A percentile compares a stretch with the other conserved stretches of the same genome.
Conservation (phyloP, 768 basidiomycete species). For the Suillus subluteus region DNA sequence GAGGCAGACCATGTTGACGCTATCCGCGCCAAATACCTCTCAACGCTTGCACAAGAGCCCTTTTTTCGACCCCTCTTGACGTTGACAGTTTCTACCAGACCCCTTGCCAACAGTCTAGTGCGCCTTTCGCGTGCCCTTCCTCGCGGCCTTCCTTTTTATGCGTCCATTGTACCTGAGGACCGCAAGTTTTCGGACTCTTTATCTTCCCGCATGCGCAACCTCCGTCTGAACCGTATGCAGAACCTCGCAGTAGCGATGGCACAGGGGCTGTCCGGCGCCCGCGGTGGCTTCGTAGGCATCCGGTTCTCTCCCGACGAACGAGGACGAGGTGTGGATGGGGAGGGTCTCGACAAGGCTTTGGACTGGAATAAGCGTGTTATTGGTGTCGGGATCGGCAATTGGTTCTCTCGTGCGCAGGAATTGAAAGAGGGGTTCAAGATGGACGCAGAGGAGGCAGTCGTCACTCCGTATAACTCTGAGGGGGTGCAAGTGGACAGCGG, state of each 20-base stretch:
- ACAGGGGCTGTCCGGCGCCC: constrained; percentile 35
- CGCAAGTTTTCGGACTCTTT: constrained; percentile 37
- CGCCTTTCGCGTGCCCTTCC: constrained; percentile 36
- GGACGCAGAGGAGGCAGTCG: constrained; percentile 21
- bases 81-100: constrained; percentile 45
- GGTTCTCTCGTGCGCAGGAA: constrained; percentile 32
- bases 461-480: constrained; percentile 11
- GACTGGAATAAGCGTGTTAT: constrained; percentile 35
- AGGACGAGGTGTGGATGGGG: constrained; percentile 42
- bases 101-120: constrained; percentile 39
- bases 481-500: not conserved
- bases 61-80: constrained; percentile 47
- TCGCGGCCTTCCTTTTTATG: constrained; percentile 42
- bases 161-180: constrained; percentile 35
- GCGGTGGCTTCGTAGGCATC: constrained; percentile 43
- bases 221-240: constrained; percentile 40
- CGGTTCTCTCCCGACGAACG: constrained; percentile 33
- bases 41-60: constrained; percentile 30
- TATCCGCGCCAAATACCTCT: constrained; percentile 34
- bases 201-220: constrained; percentile 35
- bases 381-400: constrained; percentile 39
- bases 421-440: constrained; percentile 19
- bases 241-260: constrained; percentile 33
- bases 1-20: not conserved
- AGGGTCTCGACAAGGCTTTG: constrained; percentile 38